Percentiles rank a stretch among this genome's conserved stretches.
These are phyloP conservation scores for Phytopythium litorale DNA, from an alignment of 352 stramenopile species.

Conservation along the genomic window DNA sequence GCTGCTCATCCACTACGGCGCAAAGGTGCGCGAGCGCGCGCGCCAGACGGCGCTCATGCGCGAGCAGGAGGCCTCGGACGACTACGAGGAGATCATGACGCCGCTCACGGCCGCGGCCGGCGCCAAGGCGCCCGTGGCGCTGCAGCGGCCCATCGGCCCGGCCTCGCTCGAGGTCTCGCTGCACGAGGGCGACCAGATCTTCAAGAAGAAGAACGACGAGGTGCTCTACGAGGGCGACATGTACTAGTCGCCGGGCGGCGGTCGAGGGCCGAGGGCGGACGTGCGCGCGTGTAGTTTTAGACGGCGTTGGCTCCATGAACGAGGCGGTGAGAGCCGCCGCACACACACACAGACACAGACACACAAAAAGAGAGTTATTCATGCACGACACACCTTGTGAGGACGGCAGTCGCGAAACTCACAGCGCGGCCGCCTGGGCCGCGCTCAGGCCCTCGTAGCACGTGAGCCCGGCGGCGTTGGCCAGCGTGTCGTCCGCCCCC, in stretches of 20 bases:
- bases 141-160: conserved; percentile 65
- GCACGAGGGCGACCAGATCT: conserved; percentile 87
- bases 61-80: conserved; percentile 84
- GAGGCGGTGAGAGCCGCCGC: too few species aligned
- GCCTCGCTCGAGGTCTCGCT: conserved; percentile 74
- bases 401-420: not conserved
- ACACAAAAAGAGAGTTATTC: not conserved
- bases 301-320: not conserved
- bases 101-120: conserved; percentile 63
- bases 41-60: conserved; percentile 83
- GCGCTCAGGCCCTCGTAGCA: conserved; percentile 92
- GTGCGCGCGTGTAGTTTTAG: conserved; percentile 1
- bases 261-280: too few species aligned
- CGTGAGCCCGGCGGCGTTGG: conserved; percentile 90
- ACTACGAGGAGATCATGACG: conserved; percentile 91
- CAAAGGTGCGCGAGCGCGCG: conserved; percentile 77
- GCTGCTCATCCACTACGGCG: conserved; percentile 77
- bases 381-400: not conserved
- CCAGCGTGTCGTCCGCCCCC: conserved; percentile 89
- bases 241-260: conserved; percentile 41
- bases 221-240: conserved; percentile 88
- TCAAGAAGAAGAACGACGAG: conserved; percentile 79
- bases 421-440: conserved; percentile 42
- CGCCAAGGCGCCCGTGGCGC: conserved; percentile 57
- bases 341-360: not conserved